A percentile compares a stretch with the other conserved stretches of the same genome.
These are phyloP conservation scores for Suhomyces atakaporum DNA, from an alignment of 1,139 yeast genomes.

Conservation along the genomic window DNA sequence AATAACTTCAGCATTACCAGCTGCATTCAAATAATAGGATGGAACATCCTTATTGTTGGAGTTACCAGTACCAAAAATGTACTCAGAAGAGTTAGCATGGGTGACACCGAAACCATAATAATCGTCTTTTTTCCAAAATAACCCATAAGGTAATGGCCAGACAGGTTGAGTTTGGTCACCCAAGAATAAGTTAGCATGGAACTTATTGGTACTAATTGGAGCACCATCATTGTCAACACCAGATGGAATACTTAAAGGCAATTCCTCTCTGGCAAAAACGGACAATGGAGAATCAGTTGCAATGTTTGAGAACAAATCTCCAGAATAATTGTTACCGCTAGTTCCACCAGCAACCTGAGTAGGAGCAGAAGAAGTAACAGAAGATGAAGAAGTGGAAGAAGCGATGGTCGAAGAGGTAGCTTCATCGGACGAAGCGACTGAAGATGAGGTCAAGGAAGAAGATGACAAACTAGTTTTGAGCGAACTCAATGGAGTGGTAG, in stretches of 20 bases:
- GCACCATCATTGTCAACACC: conserved; percentile 44
- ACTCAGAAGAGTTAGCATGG: conserved; percentile 57
- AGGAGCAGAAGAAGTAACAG: conserved; percentile 2
- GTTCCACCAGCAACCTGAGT: neutral
- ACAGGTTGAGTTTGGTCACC: conserved; percentile 63
- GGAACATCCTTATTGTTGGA: conserved; percentile 25
- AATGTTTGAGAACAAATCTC: conserved; percentile 48
- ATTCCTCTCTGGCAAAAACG: conserved; percentile 48
- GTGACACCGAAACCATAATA: conserved; percentile 68
- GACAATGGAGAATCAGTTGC: conserved; percentile 51
- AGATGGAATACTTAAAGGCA: conserved; percentile 54
- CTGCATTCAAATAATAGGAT: conserved; percentile 57
- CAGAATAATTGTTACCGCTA: conserved; percentile 12
- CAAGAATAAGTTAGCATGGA: conserved; percentile 75
- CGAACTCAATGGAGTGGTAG: conserved; percentile 4
- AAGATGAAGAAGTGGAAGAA: conserved; percentile 2
- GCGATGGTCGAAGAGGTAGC: conserved; percentile 4
- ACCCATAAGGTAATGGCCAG: conserved; percentile 83
- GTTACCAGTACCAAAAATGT: conserved; percentile 65
- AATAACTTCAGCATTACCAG: conserved; percentile 52
- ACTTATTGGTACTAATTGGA: conserved; percentile 80
- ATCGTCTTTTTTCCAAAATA: conserved; percentile 55
- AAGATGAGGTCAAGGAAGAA: conserved; percentile 3
- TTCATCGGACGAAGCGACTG: conserved; percentile 11
- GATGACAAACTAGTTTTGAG: conserved; percentile 1